Evolutionary conservation across 345 rosid genomes (phyloP).

Genomic region (Anacardium occidentale): DNA sequence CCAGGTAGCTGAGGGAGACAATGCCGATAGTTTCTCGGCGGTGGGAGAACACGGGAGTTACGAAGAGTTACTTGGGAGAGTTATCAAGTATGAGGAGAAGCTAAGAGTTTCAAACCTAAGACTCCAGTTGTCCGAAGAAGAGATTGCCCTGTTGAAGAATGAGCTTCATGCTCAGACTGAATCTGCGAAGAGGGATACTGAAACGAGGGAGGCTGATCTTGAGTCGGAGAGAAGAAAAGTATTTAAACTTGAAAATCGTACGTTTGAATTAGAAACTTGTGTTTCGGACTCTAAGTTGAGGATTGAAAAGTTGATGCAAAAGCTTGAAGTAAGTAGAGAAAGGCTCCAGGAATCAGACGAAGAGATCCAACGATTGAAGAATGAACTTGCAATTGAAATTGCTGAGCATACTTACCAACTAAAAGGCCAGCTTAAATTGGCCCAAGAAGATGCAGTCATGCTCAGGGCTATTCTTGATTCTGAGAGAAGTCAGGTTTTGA

Average conservation of each 20-base stretch:
- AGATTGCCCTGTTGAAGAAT: conserved; percentile 42
- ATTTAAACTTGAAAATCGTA: conserved; percentile 30
- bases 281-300: conserved; percentile 29
- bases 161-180: conserved; percentile 49
- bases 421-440: conserved; percentile 31
- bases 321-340: conserved; percentile 35
- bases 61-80: conserved; percentile 37
- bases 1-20: conserved; percentile 29
- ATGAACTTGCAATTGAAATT: conserved; percentile 22
- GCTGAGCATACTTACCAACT: not conserved
- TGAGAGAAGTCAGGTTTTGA: conserved; percentile 43
- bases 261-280: conserved; percentile 36
- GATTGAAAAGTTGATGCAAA: conserved; percentile 28
- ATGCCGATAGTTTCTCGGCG: conserved; percentile 27
- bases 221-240: conserved; percentile 37
- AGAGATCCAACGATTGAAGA: conserved; percentile 34
- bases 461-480: conserved; percentile 31
- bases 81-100: conserved; percentile 44
- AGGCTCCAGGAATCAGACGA: conserved; percentile 32
- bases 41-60: conserved; percentile 31
- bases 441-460: conserved; percentile 21
- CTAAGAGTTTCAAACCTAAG: conserved; percentile 42
- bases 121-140: conserved; percentile 57
- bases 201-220: conserved; percentile 26
- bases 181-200: conserved; percentile 26